Evolutionary conservation across 1,284 basidiomycete species (phyloP).

Genomic region (Naganishia albida): DNA sequence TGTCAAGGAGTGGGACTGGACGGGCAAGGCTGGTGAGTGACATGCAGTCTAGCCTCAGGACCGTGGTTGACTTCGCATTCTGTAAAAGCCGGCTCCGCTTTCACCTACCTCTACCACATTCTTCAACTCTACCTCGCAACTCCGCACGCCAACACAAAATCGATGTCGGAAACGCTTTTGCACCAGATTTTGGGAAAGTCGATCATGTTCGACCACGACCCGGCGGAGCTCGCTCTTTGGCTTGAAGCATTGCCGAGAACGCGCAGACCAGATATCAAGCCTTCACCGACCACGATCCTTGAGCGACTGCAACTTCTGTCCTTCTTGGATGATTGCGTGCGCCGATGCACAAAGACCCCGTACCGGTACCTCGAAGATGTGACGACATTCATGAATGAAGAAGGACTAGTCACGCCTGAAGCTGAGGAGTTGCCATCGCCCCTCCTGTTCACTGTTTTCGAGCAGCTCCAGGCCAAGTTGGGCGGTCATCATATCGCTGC

Average conservation of each 20-base stretch:
- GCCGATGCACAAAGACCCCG: constrained; percentile 79
- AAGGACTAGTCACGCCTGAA: constrained; percentile 31
- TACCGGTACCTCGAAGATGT: constrained; percentile 82
- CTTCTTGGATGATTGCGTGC: constrained; percentile 84
- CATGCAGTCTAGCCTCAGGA: too few relatives aligned
- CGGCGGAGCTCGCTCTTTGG: constrained; percentile 74
- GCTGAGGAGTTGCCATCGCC: constrained; percentile 61
- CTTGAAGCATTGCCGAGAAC: constrained; percentile 59
- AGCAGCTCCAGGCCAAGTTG: constrained; percentile 70
- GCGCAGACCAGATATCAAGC: constrained; percentile 58
- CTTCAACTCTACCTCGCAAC: constrained; percentile 65
- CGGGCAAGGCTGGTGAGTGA: constrained; percentile 66
- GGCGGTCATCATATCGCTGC: constrained; percentile 61
- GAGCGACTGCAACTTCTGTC: constrained; percentile 64
- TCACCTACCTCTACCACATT: constrained; percentile 64
- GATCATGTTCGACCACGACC: constrained; percentile 79
- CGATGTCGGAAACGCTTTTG: constrained; percentile 63
- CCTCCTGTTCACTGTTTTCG: constrained; percentile 71
- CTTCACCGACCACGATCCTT: constrained; percentile 58
- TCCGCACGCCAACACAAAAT: constrained; percentile 60
- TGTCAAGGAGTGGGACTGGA: constrained; percentile 75
- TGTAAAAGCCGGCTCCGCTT: constrained; percentile 51
- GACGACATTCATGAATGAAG: constrained; percentile 44
- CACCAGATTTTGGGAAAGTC: constrained; percentile 66
- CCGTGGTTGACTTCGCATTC: constrained; percentile 15